Conservation (phyloP, 202 grass and related monocot species). For the Sporobolus alterniflorus region DNA sequence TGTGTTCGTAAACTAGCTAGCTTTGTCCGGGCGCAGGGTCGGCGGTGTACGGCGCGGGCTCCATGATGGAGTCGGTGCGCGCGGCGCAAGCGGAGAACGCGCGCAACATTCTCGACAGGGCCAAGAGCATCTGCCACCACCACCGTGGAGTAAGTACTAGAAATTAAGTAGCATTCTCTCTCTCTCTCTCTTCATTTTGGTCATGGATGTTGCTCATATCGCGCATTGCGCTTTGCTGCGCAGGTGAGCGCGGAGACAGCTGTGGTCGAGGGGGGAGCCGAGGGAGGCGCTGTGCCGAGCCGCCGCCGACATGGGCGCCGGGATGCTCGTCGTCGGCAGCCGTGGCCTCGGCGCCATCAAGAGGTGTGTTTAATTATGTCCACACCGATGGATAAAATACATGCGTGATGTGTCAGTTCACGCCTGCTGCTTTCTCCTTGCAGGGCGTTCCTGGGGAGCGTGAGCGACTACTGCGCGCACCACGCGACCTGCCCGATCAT, state of each 20-base stretch:
- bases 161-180: no score
- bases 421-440: not conserved
- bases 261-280: constrained; percentile 53
- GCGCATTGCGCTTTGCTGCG: not conserved
- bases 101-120: constrained; percentile 36
- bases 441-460: constrained; percentile 59
- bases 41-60: constrained; percentile 53
- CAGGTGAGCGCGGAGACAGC: constrained; percentile 36
- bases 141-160: constrained; percentile 27
- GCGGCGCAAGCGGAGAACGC: constrained; percentile 59
- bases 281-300: constrained; percentile 60
- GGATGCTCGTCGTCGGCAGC: constrained; percentile 61
- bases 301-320: constrained; percentile 42
- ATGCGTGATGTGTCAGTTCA: no score
- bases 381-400: no score
- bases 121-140: constrained; percentile 32
- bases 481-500: constrained; percentile 47
- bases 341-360: constrained; percentile 55
- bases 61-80: constrained; percentile 49
- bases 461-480: constrained; percentile 63
- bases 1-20: no score
- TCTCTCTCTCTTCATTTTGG: no score
- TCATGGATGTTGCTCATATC: no score
- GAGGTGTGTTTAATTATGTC: constrained; percentile 37
- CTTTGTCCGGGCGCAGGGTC: not conserved